Conservation (phyloP, 2,329 filamentous ascomycete genomes). For the Macroventuria anomochaeta region DNA sequence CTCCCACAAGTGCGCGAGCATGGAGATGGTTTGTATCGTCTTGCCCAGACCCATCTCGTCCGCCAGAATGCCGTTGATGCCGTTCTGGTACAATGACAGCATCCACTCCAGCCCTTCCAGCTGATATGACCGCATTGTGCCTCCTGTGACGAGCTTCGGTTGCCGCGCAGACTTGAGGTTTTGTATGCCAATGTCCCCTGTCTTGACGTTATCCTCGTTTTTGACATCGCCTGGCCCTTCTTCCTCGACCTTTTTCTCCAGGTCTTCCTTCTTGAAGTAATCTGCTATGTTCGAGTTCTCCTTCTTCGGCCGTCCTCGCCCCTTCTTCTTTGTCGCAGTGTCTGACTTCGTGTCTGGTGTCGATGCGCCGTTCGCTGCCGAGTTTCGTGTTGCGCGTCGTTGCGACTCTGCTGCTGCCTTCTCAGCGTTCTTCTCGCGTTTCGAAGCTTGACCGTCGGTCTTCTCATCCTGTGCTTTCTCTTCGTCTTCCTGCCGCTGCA, state of each 20-base stretch:
- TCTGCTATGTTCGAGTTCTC: slow-evolving; percentile 59
- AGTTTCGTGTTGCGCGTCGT: slow-evolving; percentile 54
- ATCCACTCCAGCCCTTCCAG: slow-evolving; percentile 95
- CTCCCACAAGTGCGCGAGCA: slow-evolving; percentile 86
- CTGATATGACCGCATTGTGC: slow-evolving; percentile 93
- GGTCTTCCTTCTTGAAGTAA: slow-evolving; percentile 66
- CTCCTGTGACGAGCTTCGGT: slow-evolving; percentile 82
- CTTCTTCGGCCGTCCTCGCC: slow-evolving; percentile 50
- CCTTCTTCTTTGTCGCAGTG: slow-evolving; percentile 32
- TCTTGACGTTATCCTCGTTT: slow-evolving; percentile 63
- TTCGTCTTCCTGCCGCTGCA: slow-evolving; percentile 59
- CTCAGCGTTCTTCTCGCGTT: slow-evolving; percentile 57
- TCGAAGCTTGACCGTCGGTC: slow-evolving; percentile 53
- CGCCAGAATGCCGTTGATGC: slow-evolving; percentile 87
- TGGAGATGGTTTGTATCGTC: slow-evolving; percentile 87
- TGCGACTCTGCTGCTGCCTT: slow-evolving; percentile 55
- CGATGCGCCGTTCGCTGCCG: slow-evolving; percentile 26
- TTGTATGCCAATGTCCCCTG: slow-evolving; percentile 67
- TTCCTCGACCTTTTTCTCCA: slow-evolving; percentile 60
- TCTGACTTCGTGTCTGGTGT: slow-evolving; percentile 28
- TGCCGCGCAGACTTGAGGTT: slow-evolving; percentile 83
- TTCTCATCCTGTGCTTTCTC: slow-evolving; percentile 55
- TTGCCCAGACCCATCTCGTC: slow-evolving; percentile 96
- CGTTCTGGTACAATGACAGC: slow-evolving; percentile 81
- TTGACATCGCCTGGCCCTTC: slow-evolving; percentile 66